Conservation (phyloP, 1,284 basidiomycete species). For the Puccinia hordei region DNA sequence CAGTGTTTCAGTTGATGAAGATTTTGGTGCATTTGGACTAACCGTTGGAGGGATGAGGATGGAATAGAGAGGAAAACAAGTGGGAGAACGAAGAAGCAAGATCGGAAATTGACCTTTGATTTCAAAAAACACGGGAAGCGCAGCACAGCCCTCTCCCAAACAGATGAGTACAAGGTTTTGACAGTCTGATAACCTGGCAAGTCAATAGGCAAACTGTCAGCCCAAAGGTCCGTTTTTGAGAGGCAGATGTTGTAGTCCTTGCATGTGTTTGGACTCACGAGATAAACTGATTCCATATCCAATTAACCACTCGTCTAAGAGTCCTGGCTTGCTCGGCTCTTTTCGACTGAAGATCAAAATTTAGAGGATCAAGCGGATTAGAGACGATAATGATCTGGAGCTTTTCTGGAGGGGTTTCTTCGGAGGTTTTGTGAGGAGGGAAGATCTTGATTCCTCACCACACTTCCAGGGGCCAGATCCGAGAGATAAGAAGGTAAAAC, state of each 20-base stretch:
- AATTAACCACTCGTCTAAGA: conserved; percentile 27
- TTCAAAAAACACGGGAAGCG: not conserved
- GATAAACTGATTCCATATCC: conserved; percentile 46
- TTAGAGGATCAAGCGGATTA: not conserved
- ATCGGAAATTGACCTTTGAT: conserved; percentile 31
- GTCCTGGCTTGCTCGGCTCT: conserved; percentile 12
- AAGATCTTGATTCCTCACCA: conserved; percentile 14
- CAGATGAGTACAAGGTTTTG: conserved; percentile 34
- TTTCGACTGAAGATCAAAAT: conserved; percentile 13
- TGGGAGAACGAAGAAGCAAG: not conserved
- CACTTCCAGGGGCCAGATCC: conserved; percentile 3
- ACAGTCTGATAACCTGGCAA: conserved; percentile 31
- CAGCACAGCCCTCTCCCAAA: conserved; percentile 31
- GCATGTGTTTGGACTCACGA: conserved; percentile 5
- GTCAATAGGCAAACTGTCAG: not conserved
- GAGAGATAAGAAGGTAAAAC: conserved; percentile 65
- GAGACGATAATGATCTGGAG: not conserved
- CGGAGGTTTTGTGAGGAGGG: not conserved
- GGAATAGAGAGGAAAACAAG: not conserved
- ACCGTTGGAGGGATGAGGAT: not conserved
- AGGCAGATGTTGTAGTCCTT: not conserved
- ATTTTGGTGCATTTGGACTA: too few relatives aligned
- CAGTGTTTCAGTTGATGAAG: not conserved
- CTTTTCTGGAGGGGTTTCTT: not conserved
- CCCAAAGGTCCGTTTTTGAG: not conserved